Conservation (phyloP, 768 basidiomycete genomes). For the Mrakia gelida region DNA sequence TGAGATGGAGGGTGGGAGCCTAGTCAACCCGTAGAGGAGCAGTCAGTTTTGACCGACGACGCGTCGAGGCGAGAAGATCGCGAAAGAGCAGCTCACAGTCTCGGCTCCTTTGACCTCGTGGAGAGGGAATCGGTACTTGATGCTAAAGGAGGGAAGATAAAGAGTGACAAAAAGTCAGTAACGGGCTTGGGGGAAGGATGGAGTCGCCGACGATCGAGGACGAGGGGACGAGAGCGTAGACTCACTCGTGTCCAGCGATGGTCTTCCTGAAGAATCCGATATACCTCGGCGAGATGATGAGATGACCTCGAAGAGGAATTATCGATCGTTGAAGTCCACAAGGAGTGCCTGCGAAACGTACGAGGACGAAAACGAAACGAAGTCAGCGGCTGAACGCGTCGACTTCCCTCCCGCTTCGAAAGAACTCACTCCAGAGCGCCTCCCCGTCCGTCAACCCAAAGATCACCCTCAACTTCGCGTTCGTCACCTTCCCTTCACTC, state of each 20-base stretch:
- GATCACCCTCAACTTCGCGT: conserved; percentile 33
- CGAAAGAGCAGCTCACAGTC: conserved; percentile 41
- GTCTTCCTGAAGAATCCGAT: conserved; percentile 12
- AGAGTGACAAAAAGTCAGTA: background rate
- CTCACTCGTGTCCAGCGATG: conserved; percentile 6
- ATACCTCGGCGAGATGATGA: conserved; percentile 39
- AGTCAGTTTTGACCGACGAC: background rate
- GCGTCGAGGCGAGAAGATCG: background rate
- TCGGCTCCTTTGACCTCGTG: conserved; percentile 48
- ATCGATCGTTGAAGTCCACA: conserved; percentile 40
- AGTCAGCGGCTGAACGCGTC: too few relatives aligned
- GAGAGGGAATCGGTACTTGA: conserved; percentile 49
- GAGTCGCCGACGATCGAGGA: too few relatives aligned
- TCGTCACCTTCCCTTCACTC: conserved; percentile 5
- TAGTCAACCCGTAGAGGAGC: conserved; percentile 38
- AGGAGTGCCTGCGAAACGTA: conserved; percentile 34
- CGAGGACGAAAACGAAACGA: too few relatives aligned
- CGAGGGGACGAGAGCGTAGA: background rate
- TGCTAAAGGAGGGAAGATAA: background rate
- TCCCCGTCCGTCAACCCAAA: conserved; percentile 40
- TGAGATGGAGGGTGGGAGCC: conserved; percentile 30
- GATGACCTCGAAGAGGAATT: conserved; percentile 42
- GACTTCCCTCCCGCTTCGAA: too few relatives aligned
- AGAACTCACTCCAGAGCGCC: conserved; percentile 38
- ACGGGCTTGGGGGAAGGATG: too few relatives aligned